These are phyloP conservation scores for Candida michaelii DNA, from an alignment of 805 yeast genomes.

Conservation along the genomic window DNA sequence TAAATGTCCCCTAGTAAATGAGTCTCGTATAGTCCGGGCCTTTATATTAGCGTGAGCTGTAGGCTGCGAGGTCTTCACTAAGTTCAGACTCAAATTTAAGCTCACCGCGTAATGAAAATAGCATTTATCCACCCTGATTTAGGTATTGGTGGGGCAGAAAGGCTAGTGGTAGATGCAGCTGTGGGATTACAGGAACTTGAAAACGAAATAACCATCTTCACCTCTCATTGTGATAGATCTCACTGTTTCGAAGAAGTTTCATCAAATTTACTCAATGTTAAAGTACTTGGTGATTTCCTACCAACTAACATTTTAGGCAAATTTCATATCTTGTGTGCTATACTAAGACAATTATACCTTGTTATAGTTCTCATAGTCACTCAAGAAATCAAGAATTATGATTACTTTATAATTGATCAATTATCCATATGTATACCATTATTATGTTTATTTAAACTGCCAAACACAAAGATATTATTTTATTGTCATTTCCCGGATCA, in stretches of 20 bases:
- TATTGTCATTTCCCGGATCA: conserved; percentile 98
- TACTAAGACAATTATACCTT: conserved; percentile 75
- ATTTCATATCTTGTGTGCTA: conserved; percentile 80
- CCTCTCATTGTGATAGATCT: conserved; percentile 83
- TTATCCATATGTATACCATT: conserved; percentile 81
- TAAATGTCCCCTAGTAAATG: no score
- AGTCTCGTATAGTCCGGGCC: no score
- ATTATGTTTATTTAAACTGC: conserved; percentile 45
- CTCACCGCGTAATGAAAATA: conserved; percentile 39
- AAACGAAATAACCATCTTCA: conserved; percentile 66
- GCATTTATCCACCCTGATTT: conserved; percentile 95
- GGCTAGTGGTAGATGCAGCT: conserved; percentile 96
- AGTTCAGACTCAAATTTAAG: no score
- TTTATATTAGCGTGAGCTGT: not conserved
- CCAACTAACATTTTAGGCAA: conserved; percentile 70
- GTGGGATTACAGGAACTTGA: conserved; percentile 72
- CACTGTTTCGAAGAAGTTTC: conserved; percentile 93
- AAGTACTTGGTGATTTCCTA: conserved; percentile 78
- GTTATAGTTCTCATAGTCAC: conserved; percentile 44
- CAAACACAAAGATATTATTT: conserved; percentile 59
- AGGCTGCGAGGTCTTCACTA: not conserved
- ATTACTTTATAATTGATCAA: conserved; percentile 84
- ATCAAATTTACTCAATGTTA: conserved; percentile 55
- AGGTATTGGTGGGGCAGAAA: conserved; percentile 97
- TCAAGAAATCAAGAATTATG: conserved; percentile 53